Evolutionary conservation across 805 yeast species (phyloP).

Genomic region (Kregervanrija fluxuum): DNA sequence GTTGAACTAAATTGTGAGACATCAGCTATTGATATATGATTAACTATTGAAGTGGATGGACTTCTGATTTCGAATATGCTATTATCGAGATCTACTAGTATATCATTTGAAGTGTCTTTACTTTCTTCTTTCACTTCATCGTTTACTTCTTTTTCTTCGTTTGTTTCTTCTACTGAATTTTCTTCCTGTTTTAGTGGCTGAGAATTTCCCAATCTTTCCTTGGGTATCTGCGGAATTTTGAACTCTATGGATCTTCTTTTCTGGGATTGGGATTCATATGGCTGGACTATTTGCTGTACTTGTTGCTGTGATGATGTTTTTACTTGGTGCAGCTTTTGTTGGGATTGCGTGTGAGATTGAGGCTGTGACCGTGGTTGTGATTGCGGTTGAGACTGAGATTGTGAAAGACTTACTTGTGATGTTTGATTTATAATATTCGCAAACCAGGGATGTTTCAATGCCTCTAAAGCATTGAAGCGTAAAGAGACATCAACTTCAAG

Average conservation of each 20-base stretch:
- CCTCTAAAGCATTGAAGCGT: slow-evolving; percentile 69
- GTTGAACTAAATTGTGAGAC: no score
- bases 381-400: slow-evolving; percentile 63
- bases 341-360: not conserved
- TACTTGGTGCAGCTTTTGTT: slow-evolving; percentile 3
- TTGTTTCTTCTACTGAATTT: not conserved
- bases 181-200: not conserved
- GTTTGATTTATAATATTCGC: slow-evolving; percentile 22
- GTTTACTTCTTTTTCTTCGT: not conserved
- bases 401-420: slow-evolving; percentile 52
- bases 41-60: not conserved
- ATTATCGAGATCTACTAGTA: not conserved
- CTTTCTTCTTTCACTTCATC: not conserved
- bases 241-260: slow-evolving; percentile 1
- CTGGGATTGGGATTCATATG: no score
- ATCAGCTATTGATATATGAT: no score
- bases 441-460: slow-evolving; percentile 83
- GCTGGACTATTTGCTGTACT: not conserved
- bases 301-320: not conserved
- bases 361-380: slow-evolving; percentile 22
- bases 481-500: slow-evolving; percentile 69
- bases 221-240: slow-evolving; percentile 9
- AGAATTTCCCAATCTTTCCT: not conserved
- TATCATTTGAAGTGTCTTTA: not conserved
- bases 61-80: no score